phyloP scores from a whole-genome alignment of 2,329 filamentous ascomycete genomes.

The Mycosphaerelloides madeirae region DNA sequence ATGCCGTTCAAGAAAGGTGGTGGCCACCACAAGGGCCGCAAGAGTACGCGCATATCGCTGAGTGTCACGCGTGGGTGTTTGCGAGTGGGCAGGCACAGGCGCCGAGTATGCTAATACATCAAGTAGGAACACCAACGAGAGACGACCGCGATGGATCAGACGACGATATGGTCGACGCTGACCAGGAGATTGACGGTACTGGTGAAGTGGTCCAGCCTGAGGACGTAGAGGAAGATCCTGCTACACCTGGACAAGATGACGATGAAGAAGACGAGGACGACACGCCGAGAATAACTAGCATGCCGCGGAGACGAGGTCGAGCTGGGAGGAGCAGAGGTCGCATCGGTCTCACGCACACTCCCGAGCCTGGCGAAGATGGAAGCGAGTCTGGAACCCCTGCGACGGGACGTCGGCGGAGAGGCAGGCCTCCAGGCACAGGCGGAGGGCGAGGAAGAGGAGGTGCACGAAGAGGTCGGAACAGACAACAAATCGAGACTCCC shows the following conservation, averaged over 20 bases:
- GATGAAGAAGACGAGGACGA: conserved; percentile 30
- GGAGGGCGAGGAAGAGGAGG: conserved; percentile 45
- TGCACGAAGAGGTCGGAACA: conserved; percentile 69
- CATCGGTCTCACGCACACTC: conserved; percentile 44
- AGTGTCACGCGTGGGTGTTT: conserved; percentile 15
- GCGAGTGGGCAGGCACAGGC: background rate
- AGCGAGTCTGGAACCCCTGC: conserved; percentile 47
- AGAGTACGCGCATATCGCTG: conserved; percentile 20
- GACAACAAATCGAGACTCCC: conserved; percentile 68
- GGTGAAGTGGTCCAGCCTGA: conserved; percentile 12
- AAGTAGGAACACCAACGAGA: conserved; percentile 23
- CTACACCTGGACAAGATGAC: conserved; percentile 22
- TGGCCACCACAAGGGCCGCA: conserved; percentile 21
- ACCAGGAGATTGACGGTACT: conserved; percentile 22
- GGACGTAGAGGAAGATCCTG: conserved; percentile 21
- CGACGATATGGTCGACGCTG: conserved; percentile 29
- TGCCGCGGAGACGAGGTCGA: conserved; percentile 39
- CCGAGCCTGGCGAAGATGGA: conserved; percentile 44
- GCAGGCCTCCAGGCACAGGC: conserved; percentile 40
- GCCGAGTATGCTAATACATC: no score
- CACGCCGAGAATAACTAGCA: conserved; percentile 28
- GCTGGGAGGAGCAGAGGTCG: conserved; percentile 10
- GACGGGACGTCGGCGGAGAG: conserved; percentile 41
- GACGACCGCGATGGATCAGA: conserved; percentile 25
- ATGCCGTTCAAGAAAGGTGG: conserved; percentile 29